These are phyloP conservation scores for Naganishia friedmannii DNA, from an alignment of 768 basidiomycete genomes.

Conservation along the genomic window DNA sequence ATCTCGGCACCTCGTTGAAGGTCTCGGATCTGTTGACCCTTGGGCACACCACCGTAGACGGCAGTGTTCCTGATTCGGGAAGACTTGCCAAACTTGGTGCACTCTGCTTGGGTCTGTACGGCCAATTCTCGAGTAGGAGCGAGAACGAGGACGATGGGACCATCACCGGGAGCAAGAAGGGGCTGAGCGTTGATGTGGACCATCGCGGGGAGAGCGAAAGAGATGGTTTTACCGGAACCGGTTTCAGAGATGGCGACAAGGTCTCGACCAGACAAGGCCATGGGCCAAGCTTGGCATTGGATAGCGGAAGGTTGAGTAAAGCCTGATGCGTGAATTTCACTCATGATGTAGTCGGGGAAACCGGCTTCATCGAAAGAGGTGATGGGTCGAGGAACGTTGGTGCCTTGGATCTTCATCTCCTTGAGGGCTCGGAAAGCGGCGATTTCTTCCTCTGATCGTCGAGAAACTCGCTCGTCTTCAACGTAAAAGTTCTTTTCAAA, in stretches of 20 bases:
- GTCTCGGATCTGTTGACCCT: constrained; percentile 97
- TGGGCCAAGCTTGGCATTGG: constrained; percentile 99
- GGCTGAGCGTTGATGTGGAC: constrained; percentile 99
- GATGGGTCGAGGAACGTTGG: constrained; percentile 81
- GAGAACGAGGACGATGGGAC: constrained; percentile 92
- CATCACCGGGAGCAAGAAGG: constrained; percentile 85
- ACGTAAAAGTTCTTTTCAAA: constrained; percentile 84
- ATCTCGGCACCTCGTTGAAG: constrained; percentile 95
- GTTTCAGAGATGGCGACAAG: constrained; percentile 92
- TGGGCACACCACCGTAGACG: constrained; percentile 97
- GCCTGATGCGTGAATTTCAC: constrained; percentile 88
- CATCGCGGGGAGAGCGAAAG: constrained; percentile 98
- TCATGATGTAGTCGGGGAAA: constrained; percentile 94
- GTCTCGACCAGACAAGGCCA: constrained; percentile 92
- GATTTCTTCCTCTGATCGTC: constrained; percentile 76
- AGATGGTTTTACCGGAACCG: constrained; percentile 96
- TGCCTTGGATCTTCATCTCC: constrained; percentile 93
- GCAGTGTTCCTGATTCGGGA: constrained; percentile 98
- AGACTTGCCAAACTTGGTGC: constrained; percentile 86
- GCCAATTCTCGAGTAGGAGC: constrained; percentile 98
- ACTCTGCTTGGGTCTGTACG: constrained; percentile 98
- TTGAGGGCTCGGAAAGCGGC: constrained; percentile 78
- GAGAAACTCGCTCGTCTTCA: constrained; percentile 79
- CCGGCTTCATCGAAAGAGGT: constrained; percentile 88
- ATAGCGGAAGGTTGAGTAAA: constrained; percentile 88